A percentile compares a stretch with the other conserved stretches of the same genome.
These are phyloP conservation scores for barrel medic (Medicago truncatula) DNA, from an alignment of 306 rosid species.

Conservation along the genomic window MtrunA17r5.0-ANR NC_053044.1:9999001-9999500, in stretches of 20 bases:
- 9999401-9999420: too few relatives aligned
- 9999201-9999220: not conserved
- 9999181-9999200: too few relatives aligned
- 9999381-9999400: slow-evolving; percentile 89
- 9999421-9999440: too few relatives aligned
- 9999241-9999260: too few relatives aligned
- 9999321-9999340: slow-evolving; percentile 81
- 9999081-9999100: slow-evolving; percentile 10
- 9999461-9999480: too few relatives aligned
- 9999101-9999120: slow-evolving; percentile 43
- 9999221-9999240: too few relatives aligned
- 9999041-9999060: slow-evolving; percentile 20
- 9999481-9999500: slow-evolving; percentile 75
- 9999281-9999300: not conserved
- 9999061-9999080: slow-evolving; percentile 11
- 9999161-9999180: slow-evolving; percentile 40
- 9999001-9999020: not conserved
- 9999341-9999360: slow-evolving; percentile 85
- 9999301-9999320: slow-evolving; percentile 40
- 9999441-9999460: too few relatives aligned
- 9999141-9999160: slow-evolving; percentile 34
- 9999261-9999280: not conserved
- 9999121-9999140: slow-evolving; percentile 52
- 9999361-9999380: slow-evolving; percentile 75
- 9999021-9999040: slow-evolving; percentile 3